These are phyloP conservation scores for Pyrenochaeta sp. DNA, from an alignment of 2,329 filamentous ascomycete species.

Conservation along the genomic window DNA sequence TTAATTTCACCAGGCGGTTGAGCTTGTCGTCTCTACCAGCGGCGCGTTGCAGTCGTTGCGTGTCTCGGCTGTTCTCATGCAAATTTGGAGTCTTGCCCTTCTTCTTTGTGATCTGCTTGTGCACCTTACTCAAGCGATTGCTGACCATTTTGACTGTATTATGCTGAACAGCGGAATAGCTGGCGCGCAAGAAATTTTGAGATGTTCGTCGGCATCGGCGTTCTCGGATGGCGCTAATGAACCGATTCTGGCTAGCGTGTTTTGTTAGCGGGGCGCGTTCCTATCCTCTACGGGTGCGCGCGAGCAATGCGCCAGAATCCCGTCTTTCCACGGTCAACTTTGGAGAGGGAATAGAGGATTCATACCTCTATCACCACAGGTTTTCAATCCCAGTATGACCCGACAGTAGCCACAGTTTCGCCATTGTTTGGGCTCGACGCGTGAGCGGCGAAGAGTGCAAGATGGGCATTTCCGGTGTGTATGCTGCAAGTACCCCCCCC, in stretches of 20 bases:
- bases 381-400: slow-evolving; percentile 21
- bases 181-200: slow-evolving; percentile 34
- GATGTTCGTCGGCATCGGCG: slow-evolving; percentile 25
- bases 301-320: slow-evolving; percentile 16
- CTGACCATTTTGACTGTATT: slow-evolving; percentile 39
- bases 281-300: slow-evolving; percentile 21
- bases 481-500: slow-evolving; percentile 25
- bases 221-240: slow-evolving; percentile 21
- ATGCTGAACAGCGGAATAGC: slow-evolving; percentile 13
- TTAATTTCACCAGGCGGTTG: slow-evolving; percentile 72
- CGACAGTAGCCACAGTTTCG: slow-evolving; percentile 20
- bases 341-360: slow-evolving; percentile 2
- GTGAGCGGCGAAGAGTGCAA: slow-evolving; percentile 37
- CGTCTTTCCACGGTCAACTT: background rate
- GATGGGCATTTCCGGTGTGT: slow-evolving; percentile 53
- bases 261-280: slow-evolving; percentile 31
- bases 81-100: slow-evolving; percentile 76
- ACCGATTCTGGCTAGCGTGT: slow-evolving; percentile 4
- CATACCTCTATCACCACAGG: slow-evolving; percentile 1
- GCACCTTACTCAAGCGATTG: slow-evolving; percentile 79
- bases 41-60: slow-evolving; percentile 80
- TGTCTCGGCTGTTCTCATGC: slow-evolving; percentile 89
- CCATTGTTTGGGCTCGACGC: slow-evolving; percentile 35
- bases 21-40: slow-evolving; percentile 84
- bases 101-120: slow-evolving; percentile 92